Conservation (phyloP, 768 basidiomycete species). For the Trametopsis cervina region DNA sequence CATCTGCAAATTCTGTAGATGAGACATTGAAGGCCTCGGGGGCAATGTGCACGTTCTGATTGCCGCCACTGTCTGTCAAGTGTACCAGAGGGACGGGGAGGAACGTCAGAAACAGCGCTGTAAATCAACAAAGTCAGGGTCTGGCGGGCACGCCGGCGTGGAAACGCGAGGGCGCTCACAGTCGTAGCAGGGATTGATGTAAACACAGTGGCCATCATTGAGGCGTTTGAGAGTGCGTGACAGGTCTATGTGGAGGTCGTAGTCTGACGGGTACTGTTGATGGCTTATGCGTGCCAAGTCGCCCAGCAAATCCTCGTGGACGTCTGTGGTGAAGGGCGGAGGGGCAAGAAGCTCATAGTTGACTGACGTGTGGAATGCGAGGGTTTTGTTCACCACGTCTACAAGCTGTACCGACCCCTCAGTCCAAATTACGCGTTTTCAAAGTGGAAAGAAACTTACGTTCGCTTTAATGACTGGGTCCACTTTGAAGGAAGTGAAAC, state of each 20-base stretch:
- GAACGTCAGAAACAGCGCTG: conserved; percentile 29
- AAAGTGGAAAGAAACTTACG: conserved; percentile 26
- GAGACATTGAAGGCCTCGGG: conserved; percentile 47
- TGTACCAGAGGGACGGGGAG: conserved; percentile 43
- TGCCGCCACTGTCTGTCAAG: conserved; percentile 36
- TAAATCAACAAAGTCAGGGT: no score
- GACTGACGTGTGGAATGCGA: conserved; percentile 55
- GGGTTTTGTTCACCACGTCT: conserved; percentile 49
- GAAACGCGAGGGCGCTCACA: conserved; percentile 31
- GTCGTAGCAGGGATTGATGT: conserved; percentile 51
- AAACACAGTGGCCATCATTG: conserved; percentile 53
- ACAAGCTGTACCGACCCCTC: conserved; percentile 33
- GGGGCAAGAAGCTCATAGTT: conserved; percentile 55
- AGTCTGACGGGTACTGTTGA: conserved; percentile 41
- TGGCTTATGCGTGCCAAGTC: conserved; percentile 42
- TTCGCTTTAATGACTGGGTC: conserved; percentile 42
- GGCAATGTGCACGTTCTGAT: conserved; percentile 44
- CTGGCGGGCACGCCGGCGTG: no score
- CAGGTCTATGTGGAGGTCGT: conserved; percentile 49
- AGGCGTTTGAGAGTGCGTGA: conserved; percentile 46
- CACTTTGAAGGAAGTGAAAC: conserved; percentile 42
- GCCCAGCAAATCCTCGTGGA: conserved; percentile 47
- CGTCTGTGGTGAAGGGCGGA: conserved; percentile 42
- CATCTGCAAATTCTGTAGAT: conserved; percentile 40
- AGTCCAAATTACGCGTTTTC: neutral